A percentile compares a stretch with the other conserved stretches of the same genome.
These are phyloP conservation scores for Pythium sukuiense DNA, from an alignment of 352 stramenopile species.

Conservation along the genomic window DNA sequence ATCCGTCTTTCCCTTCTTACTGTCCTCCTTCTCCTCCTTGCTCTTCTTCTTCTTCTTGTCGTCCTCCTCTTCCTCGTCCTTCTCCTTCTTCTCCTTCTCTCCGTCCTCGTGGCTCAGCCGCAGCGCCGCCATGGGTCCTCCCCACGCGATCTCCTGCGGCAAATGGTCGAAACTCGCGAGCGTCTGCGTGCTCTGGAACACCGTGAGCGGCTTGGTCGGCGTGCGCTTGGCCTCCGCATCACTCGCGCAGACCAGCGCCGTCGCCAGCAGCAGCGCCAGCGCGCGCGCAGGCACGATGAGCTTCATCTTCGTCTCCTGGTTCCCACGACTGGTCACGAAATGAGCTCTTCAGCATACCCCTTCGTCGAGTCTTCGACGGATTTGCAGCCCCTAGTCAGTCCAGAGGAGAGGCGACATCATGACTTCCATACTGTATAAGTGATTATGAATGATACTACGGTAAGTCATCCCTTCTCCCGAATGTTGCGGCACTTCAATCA, in stretches of 20 bases:
- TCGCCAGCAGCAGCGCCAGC: conserved; percentile 10
- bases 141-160: conserved; percentile 21
- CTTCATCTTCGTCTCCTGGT: conserved; percentile 15
- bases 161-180: conserved; percentile 17
- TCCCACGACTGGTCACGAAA: not conserved
- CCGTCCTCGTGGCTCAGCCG: conserved; percentile 1
- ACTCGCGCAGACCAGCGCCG: conserved; percentile 5
- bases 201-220: conserved; percentile 1
- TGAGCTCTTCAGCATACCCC: not conserved
- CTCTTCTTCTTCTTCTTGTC: conserved; percentile 8
- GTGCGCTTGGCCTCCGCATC: not conserved
- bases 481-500: conserved; percentile 4
- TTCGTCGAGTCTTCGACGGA: not conserved
- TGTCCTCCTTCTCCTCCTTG: too few species aligned
- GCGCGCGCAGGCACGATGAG: conserved; percentile 4
- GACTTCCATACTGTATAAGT: too few species aligned
- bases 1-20: not conserved
- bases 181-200: conserved; percentile 16
- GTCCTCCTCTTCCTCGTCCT: not conserved
- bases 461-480: conserved; percentile 10
- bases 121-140: not conserved
- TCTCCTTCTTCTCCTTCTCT: not conserved
- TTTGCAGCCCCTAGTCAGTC: not conserved
- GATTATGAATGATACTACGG: not conserved
- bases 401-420: not conserved